Evolutionary conservation across 805 yeast species (phyloP), one percentile per base, ranked within the genome.

Genomic region (Starmerella asiatica): DNA sequence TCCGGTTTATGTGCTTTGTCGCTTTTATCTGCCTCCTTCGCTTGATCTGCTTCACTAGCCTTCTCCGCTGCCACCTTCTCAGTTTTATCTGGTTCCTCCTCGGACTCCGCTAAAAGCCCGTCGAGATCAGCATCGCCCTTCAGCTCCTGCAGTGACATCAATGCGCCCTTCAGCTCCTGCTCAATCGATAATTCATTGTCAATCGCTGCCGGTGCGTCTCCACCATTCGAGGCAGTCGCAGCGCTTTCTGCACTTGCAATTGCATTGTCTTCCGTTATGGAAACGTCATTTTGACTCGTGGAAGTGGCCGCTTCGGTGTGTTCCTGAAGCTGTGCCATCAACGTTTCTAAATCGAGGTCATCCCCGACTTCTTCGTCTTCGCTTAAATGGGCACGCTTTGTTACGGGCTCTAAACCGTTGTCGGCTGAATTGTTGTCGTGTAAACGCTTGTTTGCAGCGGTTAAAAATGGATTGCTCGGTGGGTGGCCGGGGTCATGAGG

Each of bases 131-230:
- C 42, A 3, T 33, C 23, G 3, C 38, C 44, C 9, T 24, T 33
- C 12, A 32, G 19, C 15, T 38, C 49, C 32, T 42, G 44, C 14
- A 52, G 34, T 8, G 56, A 47, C 14, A 54, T 51, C 17, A 52
- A 38, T 8, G 55, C 55, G 20, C 54, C 55, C 29, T 51, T 47
- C 23, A 52, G 44, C 36, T 52, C 55, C 36, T 48, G 48, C 37
- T 51, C 56, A 16, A 52, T 46, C 4, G 49, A 41, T 6, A 44
- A 38, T 30, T 41, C 49, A 3, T 36, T 21, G n/a, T 19, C 18
- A 21, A 21, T 21, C 16, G 21, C 8, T 9, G 15, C 17, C 5
- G 9, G 20, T 11, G 34, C 21, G 14, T 32, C 16, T 15, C 12
- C 23, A 11, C 14, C 12, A 15, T 7, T 32, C 7, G 14, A 24